A percentile compares a stretch with the other conserved stretches of the same genome.
phyloP scores from a whole-genome alignment of 2,329 filamentous ascomycete genomes.

The Cladobotryum mycophilum region DNA sequence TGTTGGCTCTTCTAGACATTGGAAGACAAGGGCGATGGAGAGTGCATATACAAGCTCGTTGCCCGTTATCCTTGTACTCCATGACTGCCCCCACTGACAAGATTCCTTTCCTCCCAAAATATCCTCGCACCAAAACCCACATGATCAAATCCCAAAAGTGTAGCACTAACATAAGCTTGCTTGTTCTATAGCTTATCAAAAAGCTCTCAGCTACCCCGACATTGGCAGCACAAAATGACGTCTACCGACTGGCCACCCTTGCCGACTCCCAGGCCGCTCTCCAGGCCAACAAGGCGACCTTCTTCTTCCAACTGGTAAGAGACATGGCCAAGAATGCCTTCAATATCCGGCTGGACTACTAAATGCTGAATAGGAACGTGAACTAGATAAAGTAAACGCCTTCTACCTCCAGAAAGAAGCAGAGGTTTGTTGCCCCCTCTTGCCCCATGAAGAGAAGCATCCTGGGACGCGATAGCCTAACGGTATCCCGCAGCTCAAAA shows the following conservation, averaged over 20 bases:
- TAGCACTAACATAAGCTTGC: conserved; percentile 1
- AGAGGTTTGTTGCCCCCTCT: conserved; percentile 56
- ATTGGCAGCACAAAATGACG: conserved; percentile 68
- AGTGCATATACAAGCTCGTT: neutral
- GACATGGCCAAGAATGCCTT: conserved; percentile 7
- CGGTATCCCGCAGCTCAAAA: conserved; percentile 62
- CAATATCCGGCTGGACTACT: conserved; percentile 25
- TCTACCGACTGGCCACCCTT: conserved; percentile 38
- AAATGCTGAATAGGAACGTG: conserved; percentile 68
- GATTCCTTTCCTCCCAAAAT: neutral
- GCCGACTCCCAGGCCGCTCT: conserved; percentile 80
- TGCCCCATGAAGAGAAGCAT: neutral
- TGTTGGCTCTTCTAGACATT: too few relatives aligned
- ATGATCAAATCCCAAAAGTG: too few relatives aligned
- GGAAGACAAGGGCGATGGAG: too few relatives aligned
- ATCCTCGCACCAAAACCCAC: neutral
- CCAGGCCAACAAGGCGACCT: conserved; percentile 95
- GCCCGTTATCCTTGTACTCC: neutral
- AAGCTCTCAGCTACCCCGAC: conserved; percentile 89
- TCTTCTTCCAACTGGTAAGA: conserved; percentile 92
- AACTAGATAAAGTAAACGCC: conserved; percentile 96
- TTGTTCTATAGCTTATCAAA: conserved; percentile 76
- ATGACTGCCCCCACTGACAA: neutral
- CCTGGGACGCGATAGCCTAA: neutral
- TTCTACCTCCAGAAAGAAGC: conserved; percentile 98